Conservation (phyloP, 495 filamentous ascomycete genomes). For the Aspergillus asperescens region DNA sequence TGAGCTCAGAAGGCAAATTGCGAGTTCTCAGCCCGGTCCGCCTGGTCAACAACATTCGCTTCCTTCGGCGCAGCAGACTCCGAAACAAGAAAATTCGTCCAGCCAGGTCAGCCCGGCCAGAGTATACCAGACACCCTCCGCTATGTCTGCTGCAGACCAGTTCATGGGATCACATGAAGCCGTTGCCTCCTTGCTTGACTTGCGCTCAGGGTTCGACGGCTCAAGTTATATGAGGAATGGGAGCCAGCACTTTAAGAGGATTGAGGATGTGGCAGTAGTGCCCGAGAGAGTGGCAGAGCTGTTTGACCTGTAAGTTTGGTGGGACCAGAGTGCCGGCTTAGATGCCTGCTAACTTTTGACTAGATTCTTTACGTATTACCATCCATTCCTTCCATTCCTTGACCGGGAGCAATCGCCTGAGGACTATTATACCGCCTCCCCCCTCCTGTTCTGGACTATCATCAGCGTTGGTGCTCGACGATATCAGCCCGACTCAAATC, state of each 20-base stretch:
- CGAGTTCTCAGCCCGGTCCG: conserved; percentile 38
- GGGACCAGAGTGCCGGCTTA: not conserved
- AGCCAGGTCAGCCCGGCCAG: conserved; percentile 42
- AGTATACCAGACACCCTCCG: conserved; percentile 42
- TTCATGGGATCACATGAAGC: conserved; percentile 83
- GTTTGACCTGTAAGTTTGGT: conserved; percentile 58
- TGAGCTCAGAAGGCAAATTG: conserved; percentile 64
- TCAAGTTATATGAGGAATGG: conserved; percentile 43
- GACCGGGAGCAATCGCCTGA: conserved; percentile 66
- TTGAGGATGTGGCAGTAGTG: conserved; percentile 70
- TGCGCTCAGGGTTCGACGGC: conserved; percentile 54
- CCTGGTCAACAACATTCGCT: conserved; percentile 41
- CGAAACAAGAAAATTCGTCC: conserved; percentile 43
- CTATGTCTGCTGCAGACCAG: conserved; percentile 42
- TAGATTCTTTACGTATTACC: conserved; percentile 72
- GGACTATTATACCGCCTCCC: conserved; percentile 65
- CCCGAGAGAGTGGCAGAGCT: conserved; percentile 68
- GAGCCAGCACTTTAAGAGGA: conserved; percentile 41
- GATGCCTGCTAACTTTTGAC: conserved; percentile 8
- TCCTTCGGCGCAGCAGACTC: conserved; percentile 46
- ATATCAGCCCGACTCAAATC: conserved; percentile 56
- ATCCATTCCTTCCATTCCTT: conserved; percentile 81
- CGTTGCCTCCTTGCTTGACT: conserved; percentile 73
- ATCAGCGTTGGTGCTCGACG: conserved; percentile 76
- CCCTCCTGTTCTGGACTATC: conserved; percentile 83